These are phyloP conservation scores for Colletotrichum melonis DNA, from an alignment of 2,329 filamentous ascomycete species.

Conservation along the genomic window DNA sequence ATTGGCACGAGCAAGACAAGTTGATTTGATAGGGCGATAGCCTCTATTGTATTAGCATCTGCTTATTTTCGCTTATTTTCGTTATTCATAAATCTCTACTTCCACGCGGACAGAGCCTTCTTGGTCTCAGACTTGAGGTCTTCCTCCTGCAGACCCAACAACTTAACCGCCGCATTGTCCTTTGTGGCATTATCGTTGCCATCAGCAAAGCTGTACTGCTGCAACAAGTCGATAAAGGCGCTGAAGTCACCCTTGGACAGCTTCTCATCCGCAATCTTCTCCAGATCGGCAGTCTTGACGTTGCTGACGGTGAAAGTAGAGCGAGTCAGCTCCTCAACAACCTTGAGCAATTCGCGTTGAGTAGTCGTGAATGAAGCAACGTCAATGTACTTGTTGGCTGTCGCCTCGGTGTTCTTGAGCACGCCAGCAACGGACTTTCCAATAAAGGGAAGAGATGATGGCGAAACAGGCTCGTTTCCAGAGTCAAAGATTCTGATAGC, in stretches of 20 bases:
- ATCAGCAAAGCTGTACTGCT: constrained; percentile 29
- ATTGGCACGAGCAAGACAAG: too few relatives aligned
- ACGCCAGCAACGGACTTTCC: constrained; percentile 63
- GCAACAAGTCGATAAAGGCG: constrained; percentile 32
- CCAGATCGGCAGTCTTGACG: constrained; percentile 46
- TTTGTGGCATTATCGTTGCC: constrained; percentile 15
- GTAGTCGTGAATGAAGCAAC: constrained; percentile 67
- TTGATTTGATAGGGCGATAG: neutral
- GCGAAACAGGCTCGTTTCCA: constrained; percentile 62
- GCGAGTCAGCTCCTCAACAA: constrained; percentile 64
- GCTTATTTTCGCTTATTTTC: neutral
- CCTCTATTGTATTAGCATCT: neutral
- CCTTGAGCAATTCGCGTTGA: constrained; percentile 66
- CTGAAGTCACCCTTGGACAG: constrained; percentile 50
- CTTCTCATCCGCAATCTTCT: constrained; percentile 53
- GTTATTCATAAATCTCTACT: neutral
- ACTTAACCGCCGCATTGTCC: constrained; percentile 29
- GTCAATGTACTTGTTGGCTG: constrained; percentile 68
- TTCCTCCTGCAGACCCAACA: constrained; percentile 29
- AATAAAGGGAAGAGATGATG: constrained; percentile 62
- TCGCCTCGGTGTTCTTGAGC: constrained; percentile 60
- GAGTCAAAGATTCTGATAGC: constrained; percentile 67
- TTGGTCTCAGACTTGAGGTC: constrained; percentile 21
- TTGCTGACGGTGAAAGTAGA: constrained; percentile 60
- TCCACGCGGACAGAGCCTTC: constrained; percentile 14